These are phyloP conservation scores for Russula sp. DNA, from an alignment of 768 basidiomycete genomes.

Conservation along the genomic window DNA sequence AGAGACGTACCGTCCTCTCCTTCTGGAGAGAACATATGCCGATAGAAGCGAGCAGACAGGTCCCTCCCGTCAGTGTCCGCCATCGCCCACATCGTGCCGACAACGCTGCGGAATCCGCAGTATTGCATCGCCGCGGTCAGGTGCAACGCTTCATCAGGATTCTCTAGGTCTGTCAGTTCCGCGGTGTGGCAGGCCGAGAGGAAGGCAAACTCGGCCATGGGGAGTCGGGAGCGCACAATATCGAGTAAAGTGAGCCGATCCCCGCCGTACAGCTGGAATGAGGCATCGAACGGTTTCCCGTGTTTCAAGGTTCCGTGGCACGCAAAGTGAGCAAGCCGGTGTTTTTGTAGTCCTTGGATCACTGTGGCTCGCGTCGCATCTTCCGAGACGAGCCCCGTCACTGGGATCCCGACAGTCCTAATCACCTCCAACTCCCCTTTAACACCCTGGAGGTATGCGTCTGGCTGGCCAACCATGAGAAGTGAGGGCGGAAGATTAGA, in stretches of 20 bases:
- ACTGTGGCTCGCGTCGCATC: background rate
- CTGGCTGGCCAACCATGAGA: slow-evolving; percentile 5
- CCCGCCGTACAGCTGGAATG: slow-evolving; percentile 2
- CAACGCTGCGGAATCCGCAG: slow-evolving; percentile 15
- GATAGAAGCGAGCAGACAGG: slow-evolving; percentile 9
- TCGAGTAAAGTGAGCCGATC: slow-evolving; percentile 4
- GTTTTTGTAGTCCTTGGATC: background rate
- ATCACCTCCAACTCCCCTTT: background rate
- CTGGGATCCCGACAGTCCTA: background rate
- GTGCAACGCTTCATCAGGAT: slow-evolving; percentile 14
- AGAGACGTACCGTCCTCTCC: background rate
- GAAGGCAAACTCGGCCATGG: slow-evolving; percentile 14
- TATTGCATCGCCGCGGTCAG: slow-evolving; percentile 18
- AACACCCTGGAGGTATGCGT: background rate
- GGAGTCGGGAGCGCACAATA: slow-evolving; percentile 2
- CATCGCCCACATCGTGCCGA: slow-evolving; percentile 21
- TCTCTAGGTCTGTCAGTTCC: background rate
- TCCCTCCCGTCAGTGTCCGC: slow-evolving; percentile 15
- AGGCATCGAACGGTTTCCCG: slow-evolving; percentile 2
- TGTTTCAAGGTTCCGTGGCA: slow-evolving; percentile 11
- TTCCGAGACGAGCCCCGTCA: background rate
- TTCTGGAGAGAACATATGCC: slow-evolving; percentile 6
- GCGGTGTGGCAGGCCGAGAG: slow-evolving; percentile 18
- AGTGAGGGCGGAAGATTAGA: background rate
- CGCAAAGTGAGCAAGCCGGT: slow-evolving; percentile 6